A percentile compares a stretch with the other conserved stretches of the same genome.
Conservation (phyloP, 2,329 filamentous ascomycete species). For the Aspergillus ruber region DNA sequence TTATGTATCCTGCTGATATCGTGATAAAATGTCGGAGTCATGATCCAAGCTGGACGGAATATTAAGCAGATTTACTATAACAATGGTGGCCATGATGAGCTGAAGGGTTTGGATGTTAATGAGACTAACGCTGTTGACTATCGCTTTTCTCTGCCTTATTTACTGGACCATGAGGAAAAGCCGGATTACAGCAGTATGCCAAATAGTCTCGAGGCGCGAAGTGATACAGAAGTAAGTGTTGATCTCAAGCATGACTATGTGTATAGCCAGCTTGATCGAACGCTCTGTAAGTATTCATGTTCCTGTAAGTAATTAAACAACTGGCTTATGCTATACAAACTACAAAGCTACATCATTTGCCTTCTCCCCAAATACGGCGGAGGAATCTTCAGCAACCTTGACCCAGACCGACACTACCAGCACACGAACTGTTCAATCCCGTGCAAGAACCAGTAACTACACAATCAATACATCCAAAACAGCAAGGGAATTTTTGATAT, state of each 20-base stretch:
- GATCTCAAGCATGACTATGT: conserved; percentile 1
- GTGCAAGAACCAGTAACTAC: neutral
- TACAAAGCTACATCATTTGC: neutral
- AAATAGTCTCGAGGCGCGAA: neutral
- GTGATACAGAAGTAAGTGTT: neutral
- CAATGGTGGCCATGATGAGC: neutral
- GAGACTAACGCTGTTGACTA: neutral
- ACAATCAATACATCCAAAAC: conserved; percentile 26
- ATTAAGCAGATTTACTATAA: neutral
- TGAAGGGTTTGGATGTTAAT: neutral
- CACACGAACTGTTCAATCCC: neutral
- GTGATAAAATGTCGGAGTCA: neutral
- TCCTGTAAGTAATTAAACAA: neutral
- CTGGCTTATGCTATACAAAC: neutral
- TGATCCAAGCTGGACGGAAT: neutral
- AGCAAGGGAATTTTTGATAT: conserved; percentile 37
- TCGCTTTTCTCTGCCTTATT: neutral
- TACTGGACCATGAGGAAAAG: neutral
- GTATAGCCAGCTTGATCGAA: neutral
- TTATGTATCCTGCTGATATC: neutral
- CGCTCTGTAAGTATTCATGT: neutral
- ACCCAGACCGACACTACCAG: neutral
- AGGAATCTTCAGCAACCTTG: neutral
- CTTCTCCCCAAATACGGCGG: neutral
- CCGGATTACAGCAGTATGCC: neutral